Evolutionary conservation across 805 yeast genomes (phyloP), one percentile per base, ranked within the genome.

Genomic region (Jamesozyma piceae): DNA sequence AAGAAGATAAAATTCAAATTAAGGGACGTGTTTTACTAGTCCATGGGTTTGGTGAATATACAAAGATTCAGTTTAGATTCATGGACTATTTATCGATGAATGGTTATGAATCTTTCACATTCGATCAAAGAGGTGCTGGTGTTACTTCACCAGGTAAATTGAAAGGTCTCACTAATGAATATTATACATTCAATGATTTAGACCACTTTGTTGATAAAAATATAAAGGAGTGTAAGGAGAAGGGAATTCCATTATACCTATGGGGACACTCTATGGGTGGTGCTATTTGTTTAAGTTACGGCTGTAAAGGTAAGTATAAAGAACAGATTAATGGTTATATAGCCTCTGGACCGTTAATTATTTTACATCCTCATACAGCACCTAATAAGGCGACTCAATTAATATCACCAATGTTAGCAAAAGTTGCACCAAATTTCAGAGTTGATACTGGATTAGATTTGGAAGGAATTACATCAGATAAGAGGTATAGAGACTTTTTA

Each of bases 211-310:
- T 58, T 22, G 47, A 43, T 31, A 49, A 26, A 52, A 57, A 46
- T 49, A 32, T 52, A 19, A 38, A 47, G 22, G 56, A 57, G 27
- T 50, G 54, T 18, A 36, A 55, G 24, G 51, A 44, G 9, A 45
- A 46, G 15, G 42, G 50, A 1, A 59, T 58, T 5, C 57, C 56
- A 30, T 50, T 82, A 27, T 71, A 66, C 50, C 53, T 84, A 37
- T 65, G 73, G 53, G 88, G 90, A 1, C 86, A 79, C 49, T 82
- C 88, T 9, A 82, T 84, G 89, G 95, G 95, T 39, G 90, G 90
- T 18, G 89, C 82, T 0, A 76, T 83, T 39, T 66, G 65, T 0
- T 63, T 83, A 44, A 80, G 78, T 58, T 82, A 83, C 56, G 77
- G 75, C 3, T 68, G 75, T 30, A 54, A 57, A 27, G 89, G 89